Conservation (phyloP, 2,329 filamentous ascomycete genomes). For the Chaetothyriales sp. region DNA sequence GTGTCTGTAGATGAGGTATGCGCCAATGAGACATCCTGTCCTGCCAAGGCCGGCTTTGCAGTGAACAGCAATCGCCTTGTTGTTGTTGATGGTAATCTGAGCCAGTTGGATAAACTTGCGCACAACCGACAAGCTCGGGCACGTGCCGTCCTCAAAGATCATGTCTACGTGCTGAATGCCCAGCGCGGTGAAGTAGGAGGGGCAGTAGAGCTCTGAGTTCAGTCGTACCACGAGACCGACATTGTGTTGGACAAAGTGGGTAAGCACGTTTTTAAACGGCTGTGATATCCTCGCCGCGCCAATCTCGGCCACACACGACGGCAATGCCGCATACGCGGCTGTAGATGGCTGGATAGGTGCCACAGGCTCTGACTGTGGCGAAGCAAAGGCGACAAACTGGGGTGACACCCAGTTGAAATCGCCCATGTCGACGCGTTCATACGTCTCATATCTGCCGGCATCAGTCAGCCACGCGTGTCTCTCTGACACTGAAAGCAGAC, state of each 20-base stretch:
- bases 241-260: constrained; percentile 74
- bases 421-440: constrained; percentile 89
- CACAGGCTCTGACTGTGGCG: constrained; percentile 70
- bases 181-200: constrained; percentile 90
- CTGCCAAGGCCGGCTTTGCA: constrained; percentile 95
- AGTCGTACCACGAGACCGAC: constrained; percentile 88
- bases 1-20: constrained; percentile 93
- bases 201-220: constrained; percentile 90
- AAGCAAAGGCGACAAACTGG: constrained; percentile 89
- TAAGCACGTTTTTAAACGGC: constrained; percentile 91
- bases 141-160: constrained; percentile 98
- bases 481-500: background rate
- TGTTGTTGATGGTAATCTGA: constrained; percentile 85
- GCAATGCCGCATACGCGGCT: constrained; percentile 59
- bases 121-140: constrained; percentile 76
- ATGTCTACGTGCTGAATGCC: constrained; percentile 95
- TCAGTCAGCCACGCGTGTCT: background rate
- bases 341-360: constrained; percentile 59
- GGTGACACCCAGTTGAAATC: constrained; percentile 99
- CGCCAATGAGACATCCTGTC: constrained; percentile 91
- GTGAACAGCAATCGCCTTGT: constrained; percentile 90
- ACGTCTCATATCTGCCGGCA: constrained; percentile 62
- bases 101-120: constrained; percentile 89
- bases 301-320: constrained; percentile 61
- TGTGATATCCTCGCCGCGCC: constrained; percentile 57